phyloP scores from a whole-genome alignment of 345 rosid genomes.

The Salix brachista region DNA sequence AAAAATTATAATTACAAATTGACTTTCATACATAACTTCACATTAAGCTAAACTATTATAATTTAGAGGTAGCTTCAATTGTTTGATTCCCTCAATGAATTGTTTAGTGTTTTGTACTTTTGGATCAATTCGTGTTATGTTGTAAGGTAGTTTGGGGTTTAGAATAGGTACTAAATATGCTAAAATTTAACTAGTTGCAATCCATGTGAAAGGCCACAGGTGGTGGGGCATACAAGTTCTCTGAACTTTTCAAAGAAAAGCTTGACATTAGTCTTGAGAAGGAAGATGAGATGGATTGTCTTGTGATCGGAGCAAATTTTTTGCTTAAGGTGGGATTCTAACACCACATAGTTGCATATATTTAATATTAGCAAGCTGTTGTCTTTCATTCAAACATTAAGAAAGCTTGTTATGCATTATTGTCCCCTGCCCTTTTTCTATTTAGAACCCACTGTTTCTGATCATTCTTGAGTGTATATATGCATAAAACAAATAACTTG shows the following conservation, averaged over 20 bases:
- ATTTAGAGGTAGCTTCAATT: neutral
- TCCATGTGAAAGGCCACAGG: slow-evolving; percentile 83
- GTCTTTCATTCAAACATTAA: neutral
- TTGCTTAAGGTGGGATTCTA: slow-evolving; percentile 66
- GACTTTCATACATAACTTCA: neutral
- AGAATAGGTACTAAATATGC: neutral
- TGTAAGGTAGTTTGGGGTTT: neutral
- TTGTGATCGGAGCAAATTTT: slow-evolving; percentile 97
- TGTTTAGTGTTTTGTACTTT: slow-evolving; percentile 2
- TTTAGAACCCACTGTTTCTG: neutral
- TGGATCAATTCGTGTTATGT: neutral
- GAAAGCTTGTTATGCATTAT: neutral
- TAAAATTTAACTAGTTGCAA: slow-evolving; percentile 13
- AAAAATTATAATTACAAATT: too few species aligned
- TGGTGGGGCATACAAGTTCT: slow-evolving; percentile 95
- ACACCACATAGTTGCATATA: neutral
- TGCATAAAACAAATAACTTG: neutral
- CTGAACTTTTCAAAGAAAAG: slow-evolving; percentile 90
- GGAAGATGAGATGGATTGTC: slow-evolving; percentile 99
- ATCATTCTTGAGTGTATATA: neutral
- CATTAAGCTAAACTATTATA: neutral
- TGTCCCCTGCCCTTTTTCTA: neutral
- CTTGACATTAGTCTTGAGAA: slow-evolving; percentile 93
- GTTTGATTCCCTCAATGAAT: neutral
- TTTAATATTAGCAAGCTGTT: slow-evolving; percentile 2